phyloP scores from a whole-genome alignment of 2,329 filamentous ascomycete genomes.

The Colletotrichum musicola region DNA sequence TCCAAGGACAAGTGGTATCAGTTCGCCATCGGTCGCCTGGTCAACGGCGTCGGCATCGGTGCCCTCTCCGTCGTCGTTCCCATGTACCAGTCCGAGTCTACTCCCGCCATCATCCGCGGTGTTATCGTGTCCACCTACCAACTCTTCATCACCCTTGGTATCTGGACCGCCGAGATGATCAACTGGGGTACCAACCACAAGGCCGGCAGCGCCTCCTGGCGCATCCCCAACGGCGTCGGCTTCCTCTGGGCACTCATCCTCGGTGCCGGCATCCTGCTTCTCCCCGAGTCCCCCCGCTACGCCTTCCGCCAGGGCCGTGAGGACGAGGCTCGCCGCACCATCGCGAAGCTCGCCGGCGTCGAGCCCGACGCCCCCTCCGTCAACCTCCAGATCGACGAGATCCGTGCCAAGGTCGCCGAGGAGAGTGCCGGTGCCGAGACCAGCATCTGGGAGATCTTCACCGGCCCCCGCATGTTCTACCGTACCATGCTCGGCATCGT shows the following conservation, averaged over 20 bases:
- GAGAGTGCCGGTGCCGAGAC: constrained; percentile 60
- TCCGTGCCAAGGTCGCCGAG: constrained; percentile 62
- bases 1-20: constrained; percentile 70
- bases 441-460: constrained; percentile 72
- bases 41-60: constrained; percentile 76
- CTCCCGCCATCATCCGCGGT: constrained; percentile 73
- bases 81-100: constrained; percentile 78
- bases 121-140: constrained; percentile 75
- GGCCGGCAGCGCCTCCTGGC: constrained; percentile 66
- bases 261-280: constrained; percentile 61
- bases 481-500: constrained; percentile 72
- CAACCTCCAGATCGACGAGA: constrained; percentile 63
- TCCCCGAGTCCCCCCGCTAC: constrained; percentile 68
- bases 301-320: constrained; percentile 60
- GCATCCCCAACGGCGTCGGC: constrained; percentile 70
- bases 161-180: constrained; percentile 69
- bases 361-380: constrained; percentile 55
- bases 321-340: constrained; percentile 62
- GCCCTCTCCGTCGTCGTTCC: constrained; percentile 73
- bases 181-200: constrained; percentile 71
- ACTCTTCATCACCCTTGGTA: constrained; percentile 77
- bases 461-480: constrained; percentile 74
- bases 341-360: constrained; percentile 60
- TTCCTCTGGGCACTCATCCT: constrained; percentile 68
- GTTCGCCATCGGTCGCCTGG: constrained; percentile 72